Evolutionary conservation across 768 basidiomycete species (phyloP).

Genomic region (Kwoniella sp.): DNA sequence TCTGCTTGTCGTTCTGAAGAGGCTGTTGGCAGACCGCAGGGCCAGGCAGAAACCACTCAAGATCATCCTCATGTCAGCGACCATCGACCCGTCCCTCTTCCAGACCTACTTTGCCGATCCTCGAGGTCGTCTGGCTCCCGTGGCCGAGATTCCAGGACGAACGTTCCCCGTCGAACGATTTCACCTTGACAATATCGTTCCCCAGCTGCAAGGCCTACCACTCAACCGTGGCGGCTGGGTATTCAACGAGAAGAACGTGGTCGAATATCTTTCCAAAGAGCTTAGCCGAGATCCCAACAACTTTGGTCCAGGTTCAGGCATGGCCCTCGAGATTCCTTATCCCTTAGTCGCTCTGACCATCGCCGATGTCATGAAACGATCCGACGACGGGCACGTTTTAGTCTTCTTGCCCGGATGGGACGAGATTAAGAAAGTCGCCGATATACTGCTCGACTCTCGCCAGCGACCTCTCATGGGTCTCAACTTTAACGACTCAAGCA

Average conservation of each 20-base stretch:
- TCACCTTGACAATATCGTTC: slow-evolving; percentile 77
- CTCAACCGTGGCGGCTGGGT: slow-evolving; percentile 62
- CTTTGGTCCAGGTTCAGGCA: slow-evolving; percentile 52
- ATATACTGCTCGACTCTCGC: slow-evolving; percentile 62
- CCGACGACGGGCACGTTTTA: slow-evolving; percentile 81
- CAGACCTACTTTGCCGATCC: slow-evolving; percentile 74
- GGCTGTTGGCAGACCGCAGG: slow-evolving; percentile 73
- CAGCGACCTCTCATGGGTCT: slow-evolving; percentile 62
- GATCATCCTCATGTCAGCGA: slow-evolving; percentile 92
- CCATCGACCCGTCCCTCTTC: slow-evolving; percentile 87
- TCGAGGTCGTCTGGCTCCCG: slow-evolving; percentile 64
- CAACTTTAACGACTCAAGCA: slow-evolving; percentile 64
- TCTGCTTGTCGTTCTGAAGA: slow-evolving; percentile 82
- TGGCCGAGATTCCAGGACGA: slow-evolving; percentile 84
- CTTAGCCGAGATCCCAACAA: slow-evolving; percentile 58
- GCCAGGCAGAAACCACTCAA: slow-evolving; percentile 72
- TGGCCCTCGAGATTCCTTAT: slow-evolving; percentile 75
- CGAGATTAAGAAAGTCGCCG: slow-evolving; percentile 75
- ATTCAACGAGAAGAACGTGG: slow-evolving; percentile 68
- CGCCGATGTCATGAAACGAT: slow-evolving; percentile 70
- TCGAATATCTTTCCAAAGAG: slow-evolving; percentile 72
- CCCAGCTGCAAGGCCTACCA: slow-evolving; percentile 58
- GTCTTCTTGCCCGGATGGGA: slow-evolving; percentile 68
- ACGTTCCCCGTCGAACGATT: slow-evolving; percentile 82
- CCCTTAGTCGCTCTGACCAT: slow-evolving; percentile 79